Evolutionary conservation across 1,284 basidiomycete species (phyloP), one percentile per base, ranked within the genome.

Genomic region (Waitea zeae): DNA sequence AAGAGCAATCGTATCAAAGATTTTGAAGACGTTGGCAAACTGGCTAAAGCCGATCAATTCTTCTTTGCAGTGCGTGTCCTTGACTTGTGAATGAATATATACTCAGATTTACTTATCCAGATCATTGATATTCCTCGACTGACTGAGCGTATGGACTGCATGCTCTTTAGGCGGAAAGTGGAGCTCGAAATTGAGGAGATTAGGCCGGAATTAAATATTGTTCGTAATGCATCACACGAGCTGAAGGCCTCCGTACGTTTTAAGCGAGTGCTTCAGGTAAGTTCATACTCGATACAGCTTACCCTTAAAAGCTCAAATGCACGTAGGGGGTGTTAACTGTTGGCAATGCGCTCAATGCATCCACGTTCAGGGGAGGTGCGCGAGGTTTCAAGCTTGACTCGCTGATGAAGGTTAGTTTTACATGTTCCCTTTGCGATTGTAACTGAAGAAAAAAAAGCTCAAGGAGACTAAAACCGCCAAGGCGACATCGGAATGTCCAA

Each of bases 41-140:
- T 88, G 3, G 70, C 81, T 3, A 84, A 82, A 46, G 75, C 84
- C 13, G 89, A 95, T 49, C 79, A 79, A 47, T 92, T 82, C 54
- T 82, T 90, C 48, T 59, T 61, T 38, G 70, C 83, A 62, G 82
- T 81, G 38, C 41, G 56, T 46, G 12, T 14, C 15, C 19, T 6
- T 12, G 26, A 14, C 9, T 18, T 26, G 28, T 12, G 9, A 6
- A 14, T 20, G 17, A 3, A 36, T 31, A 4, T 6, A 15, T 2
- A 14, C 28, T 45, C n/a, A 41, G 20, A 35, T 11, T 31, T 18
- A 31, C 13, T 41, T 19, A 38, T 42, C 3, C 42, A 89, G 76
- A 80, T 93, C 41, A 77, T 80, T 54, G 59, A 58, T 3, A 77
- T 93, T 31, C 83, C 87, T 1, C 62, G 83, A 15, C 62, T 93